phyloP scores from a whole-genome alignment of 1,284 basidiomycete genomes.

The Sanghuangporus weigelae region DNA sequence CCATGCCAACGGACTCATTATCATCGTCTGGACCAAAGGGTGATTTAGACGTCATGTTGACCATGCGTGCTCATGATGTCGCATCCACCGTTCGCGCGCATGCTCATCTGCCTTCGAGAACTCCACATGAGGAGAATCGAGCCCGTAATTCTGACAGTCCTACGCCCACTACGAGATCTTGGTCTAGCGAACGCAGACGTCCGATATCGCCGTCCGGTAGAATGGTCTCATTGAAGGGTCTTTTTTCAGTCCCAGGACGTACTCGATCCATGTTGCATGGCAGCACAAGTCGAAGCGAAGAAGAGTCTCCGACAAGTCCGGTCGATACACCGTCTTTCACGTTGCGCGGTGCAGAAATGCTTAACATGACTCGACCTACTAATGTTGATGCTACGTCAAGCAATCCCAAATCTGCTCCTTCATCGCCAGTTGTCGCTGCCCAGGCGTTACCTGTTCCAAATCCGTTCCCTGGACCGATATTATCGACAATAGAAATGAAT shows the following conservation, averaged over 20 bases:
- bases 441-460: constrained; percentile 2
- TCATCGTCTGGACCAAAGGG: constrained; percentile 56
- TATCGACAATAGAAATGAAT: constrained; percentile 13
- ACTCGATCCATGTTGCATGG: constrained; percentile 44
- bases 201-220: constrained; percentile 30
- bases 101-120: constrained; percentile 16
- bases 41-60: constrained; percentile 75
- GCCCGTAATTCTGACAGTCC: constrained; percentile 7
- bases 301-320: constrained; percentile 14
- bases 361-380: constrained; percentile 44
- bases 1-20: constrained; percentile 38
- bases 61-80: constrained; percentile 64
- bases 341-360: constrained; percentile 47
- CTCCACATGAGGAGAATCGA: constrained; percentile 4
- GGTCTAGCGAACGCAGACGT: constrained; percentile 17
- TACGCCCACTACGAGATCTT: constrained; percentile 13
- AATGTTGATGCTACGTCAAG: constrained; percentile 29
- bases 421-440: constrained; percentile 15
- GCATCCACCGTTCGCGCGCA: constrained; percentile 31
- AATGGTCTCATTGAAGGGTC: constrained; percentile 50
- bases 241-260: constrained; percentile 40
- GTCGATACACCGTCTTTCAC: constrained; percentile 31
- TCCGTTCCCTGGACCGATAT: constrained; percentile 4
- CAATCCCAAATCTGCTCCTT: constrained; percentile 23
- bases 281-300: constrained; percentile 27